Conservation (phyloP, 2,329 filamentous ascomycete genomes). For the Aureobasidium vineae region DNA sequence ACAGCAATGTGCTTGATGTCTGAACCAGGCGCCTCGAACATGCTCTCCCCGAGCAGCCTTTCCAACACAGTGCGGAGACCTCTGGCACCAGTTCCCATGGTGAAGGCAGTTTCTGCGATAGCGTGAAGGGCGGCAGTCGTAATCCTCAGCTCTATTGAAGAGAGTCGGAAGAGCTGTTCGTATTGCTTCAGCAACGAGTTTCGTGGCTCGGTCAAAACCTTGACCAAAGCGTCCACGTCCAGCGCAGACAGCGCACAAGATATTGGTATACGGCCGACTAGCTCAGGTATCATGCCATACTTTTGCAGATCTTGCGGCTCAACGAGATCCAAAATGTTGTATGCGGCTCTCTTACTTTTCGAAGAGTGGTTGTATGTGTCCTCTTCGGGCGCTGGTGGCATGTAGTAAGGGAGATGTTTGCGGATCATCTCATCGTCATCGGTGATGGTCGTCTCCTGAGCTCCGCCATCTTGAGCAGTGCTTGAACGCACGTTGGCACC, state of each 20-base stretch:
- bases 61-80: constrained; percentile 51
- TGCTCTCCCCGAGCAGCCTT: constrained; percentile 46
- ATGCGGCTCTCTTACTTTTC: constrained; percentile 70
- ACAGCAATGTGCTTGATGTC: constrained; percentile 49
- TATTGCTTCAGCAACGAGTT: constrained; percentile 90
- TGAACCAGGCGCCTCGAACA: constrained; percentile 51
- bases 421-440: constrained; percentile 58
- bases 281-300: constrained; percentile 77
- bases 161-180: constrained; percentile 79
- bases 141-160: constrained; percentile 73
- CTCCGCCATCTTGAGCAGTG: constrained; percentile 49
- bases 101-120: constrained; percentile 68
- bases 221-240: constrained; percentile 65
- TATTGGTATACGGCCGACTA: constrained; percentile 94
- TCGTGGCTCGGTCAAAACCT: constrained; percentile 87
- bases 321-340: constrained; percentile 62
- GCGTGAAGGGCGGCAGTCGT: constrained; percentile 77
- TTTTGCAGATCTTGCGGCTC: constrained; percentile 74
- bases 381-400: constrained; percentile 35
- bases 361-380: constrained; percentile 60
- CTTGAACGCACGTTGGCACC: constrained; percentile 70
- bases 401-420: constrained; percentile 52
- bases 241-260: constrained; percentile 81
- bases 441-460: constrained; percentile 58
- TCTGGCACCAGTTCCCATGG: constrained; percentile 68